phyloP scores from a whole-genome alignment of 1,139 yeast species.

The Yamadazyma sp. region DNA sequence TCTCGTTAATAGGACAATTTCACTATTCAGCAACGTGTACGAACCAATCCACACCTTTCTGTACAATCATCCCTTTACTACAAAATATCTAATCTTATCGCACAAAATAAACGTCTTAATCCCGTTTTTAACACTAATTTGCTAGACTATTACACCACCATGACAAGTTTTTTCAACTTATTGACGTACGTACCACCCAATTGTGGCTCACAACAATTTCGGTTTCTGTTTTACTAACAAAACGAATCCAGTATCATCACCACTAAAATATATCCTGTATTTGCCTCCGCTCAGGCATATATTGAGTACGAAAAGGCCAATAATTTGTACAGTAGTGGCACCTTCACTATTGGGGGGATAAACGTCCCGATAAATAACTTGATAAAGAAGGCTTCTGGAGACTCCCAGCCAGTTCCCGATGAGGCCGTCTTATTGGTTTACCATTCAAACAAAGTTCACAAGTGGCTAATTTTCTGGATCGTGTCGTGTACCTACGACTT shows the following conservation, averaged over 20 bases:
- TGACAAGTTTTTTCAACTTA: constrained; percentile 11
- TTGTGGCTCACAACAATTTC: too few species aligned
- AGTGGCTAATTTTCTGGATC: constrained; percentile 64
- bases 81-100: constrained; percentile 8
- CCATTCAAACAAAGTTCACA: constrained; percentile 35
- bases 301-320: constrained; percentile 35
- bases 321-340: constrained; percentile 23
- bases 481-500: constrained; percentile 38
- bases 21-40: background rate
- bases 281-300: constrained; percentile 54
- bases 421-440: constrained; percentile 20
- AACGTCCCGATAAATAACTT: constrained; percentile 33
- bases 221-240: constrained; percentile 5
- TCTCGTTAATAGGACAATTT: too few species aligned
- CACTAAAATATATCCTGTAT: constrained; percentile 51
- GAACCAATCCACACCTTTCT: background rate
- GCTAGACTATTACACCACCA: background rate
- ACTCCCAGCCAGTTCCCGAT: constrained; percentile 8
- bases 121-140: background rate
- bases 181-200: constrained; percentile 12
- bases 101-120: constrained; percentile 2
- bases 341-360: constrained; percentile 35
- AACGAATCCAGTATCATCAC: constrained; percentile 20
- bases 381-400: constrained; percentile 24
- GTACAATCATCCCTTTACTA: background rate